Evolutionary conservation across 1,284 basidiomycete species (phyloP).

Genomic region (Fomes fomentarius): DNA sequence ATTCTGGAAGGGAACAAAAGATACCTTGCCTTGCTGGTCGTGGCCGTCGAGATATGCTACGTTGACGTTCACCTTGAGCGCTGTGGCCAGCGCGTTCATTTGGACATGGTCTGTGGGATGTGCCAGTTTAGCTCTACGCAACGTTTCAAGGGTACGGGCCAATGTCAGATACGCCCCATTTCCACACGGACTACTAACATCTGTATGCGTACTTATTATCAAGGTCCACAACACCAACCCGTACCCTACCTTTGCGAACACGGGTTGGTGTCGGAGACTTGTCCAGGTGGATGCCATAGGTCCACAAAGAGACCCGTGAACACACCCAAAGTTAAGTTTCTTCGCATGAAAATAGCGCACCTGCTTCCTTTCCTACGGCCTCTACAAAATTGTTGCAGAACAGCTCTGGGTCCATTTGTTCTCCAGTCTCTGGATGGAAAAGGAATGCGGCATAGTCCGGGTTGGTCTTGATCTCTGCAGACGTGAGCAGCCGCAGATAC

Average conservation of each 20-base stretch:
- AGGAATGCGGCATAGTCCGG: slow-evolving; percentile 76
- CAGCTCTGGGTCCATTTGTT: slow-evolving; percentile 57
- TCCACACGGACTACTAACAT: no score
- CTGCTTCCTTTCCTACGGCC: slow-evolving; percentile 81
- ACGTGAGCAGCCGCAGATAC: slow-evolving; percentile 80
- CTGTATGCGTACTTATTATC: no score
- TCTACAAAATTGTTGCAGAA: slow-evolving; percentile 85
- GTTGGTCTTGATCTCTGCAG: slow-evolving; percentile 77
- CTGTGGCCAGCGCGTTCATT: slow-evolving; percentile 77
- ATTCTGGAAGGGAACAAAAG: slow-evolving; percentile 74
- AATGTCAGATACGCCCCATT: no score
- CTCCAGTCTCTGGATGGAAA: slow-evolving; percentile 71
- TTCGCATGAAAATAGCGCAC: slow-evolving; percentile 36
- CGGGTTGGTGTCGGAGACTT: no score
- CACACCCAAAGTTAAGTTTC: not conserved
- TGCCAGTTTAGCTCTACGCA: no score
- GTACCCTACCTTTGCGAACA: no score
- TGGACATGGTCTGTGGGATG: slow-evolving; percentile 74
- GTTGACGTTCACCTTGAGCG: slow-evolving; percentile 68
- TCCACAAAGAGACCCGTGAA: no score
- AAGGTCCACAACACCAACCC: no score
- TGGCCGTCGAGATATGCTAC: slow-evolving; percentile 81
- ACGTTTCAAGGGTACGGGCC: no score
- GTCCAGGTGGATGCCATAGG: no score
- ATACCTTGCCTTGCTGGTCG: slow-evolving; percentile 47